Evolutionary conservation across 352 stramenopile species (phyloP).

Genomic region (Achlya hypogyna): DNA sequence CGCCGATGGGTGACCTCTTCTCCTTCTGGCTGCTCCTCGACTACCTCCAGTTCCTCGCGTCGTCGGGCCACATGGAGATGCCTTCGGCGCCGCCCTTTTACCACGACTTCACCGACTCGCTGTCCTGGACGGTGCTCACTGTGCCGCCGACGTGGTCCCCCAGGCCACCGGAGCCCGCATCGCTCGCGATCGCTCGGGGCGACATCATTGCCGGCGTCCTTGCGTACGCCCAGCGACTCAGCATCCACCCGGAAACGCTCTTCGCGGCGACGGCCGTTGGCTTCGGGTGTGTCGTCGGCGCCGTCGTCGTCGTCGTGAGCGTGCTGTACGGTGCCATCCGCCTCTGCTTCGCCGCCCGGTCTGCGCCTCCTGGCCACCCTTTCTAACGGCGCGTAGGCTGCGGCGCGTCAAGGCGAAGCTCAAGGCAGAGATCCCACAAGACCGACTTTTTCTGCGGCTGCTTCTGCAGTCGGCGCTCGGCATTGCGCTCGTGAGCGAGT

Average conservation of each 20-base stretch:
- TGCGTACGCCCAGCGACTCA: constrained; percentile 50
- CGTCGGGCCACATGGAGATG: constrained; percentile 48
- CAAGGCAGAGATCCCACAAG: constrained; percentile 46
- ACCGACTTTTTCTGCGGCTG: constrained; percentile 56
- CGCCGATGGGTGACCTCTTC: constrained; percentile 40
- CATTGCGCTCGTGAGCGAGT: constrained; percentile 71
- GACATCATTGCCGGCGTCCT: constrained; percentile 69
- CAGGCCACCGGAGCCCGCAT: background rate
- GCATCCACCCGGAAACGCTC: constrained; percentile 54
- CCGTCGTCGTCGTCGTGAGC: constrained; percentile 45
- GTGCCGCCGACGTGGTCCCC: constrained; percentile 5
- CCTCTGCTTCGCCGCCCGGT: constrained; percentile 11
- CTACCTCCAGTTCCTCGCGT: constrained; percentile 66
- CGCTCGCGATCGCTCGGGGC: constrained; percentile 46
- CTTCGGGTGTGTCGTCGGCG: constrained; percentile 45
- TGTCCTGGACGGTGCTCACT: constrained; percentile 57
- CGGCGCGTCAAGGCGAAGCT: constrained; percentile 49
- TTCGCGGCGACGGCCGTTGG: constrained; percentile 66
- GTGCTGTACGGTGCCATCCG: constrained; percentile 46
- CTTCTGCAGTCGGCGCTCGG: constrained; percentile 59
- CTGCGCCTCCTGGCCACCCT: background rate
- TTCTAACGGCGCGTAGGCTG: constrained; percentile 17
- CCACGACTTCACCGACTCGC: constrained; percentile 57
- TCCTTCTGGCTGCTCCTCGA: constrained; percentile 52
- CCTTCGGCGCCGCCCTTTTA: constrained; percentile 50